Percentiles rank a stretch among this genome's conserved stretches.
Evolutionary conservation across 2,329 filamentous ascomycete genomes (phyloP).

Genomic region (Sporothrix dimorphospora): DNA sequence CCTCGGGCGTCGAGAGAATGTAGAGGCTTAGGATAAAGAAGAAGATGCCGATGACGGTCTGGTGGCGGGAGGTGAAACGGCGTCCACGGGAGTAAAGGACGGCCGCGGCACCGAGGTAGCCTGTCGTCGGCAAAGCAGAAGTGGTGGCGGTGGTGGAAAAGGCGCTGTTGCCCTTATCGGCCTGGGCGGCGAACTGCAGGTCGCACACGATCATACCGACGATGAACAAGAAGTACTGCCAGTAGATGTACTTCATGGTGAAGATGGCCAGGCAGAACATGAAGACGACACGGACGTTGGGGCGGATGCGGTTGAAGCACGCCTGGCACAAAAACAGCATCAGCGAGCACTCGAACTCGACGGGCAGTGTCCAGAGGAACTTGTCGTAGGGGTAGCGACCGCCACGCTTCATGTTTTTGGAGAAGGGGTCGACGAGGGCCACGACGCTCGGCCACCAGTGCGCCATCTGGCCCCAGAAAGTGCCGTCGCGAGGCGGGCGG

Average conservation of each 20-base stretch:
- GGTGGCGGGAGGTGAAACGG: neutral
- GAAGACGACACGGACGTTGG: slow-evolving; percentile 28
- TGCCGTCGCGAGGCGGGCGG: slow-evolving; percentile 24
- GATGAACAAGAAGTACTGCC: slow-evolving; percentile 40
- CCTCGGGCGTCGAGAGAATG: slow-evolving; percentile 34
- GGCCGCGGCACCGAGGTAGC: neutral
- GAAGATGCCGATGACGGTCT: slow-evolving; percentile 53
- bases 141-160: slow-evolving; percentile 33
- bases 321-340: slow-evolving; percentile 42
- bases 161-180: neutral
- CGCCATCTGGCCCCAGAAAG: slow-evolving; percentile 26
- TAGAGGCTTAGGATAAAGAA: slow-evolving; percentile 38
- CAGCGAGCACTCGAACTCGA: slow-evolving; percentile 45
- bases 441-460: slow-evolving; percentile 28
- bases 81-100: neutral
- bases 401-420: slow-evolving; percentile 31
- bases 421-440: slow-evolving; percentile 29
- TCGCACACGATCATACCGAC: slow-evolving; percentile 43
- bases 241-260: slow-evolving; percentile 35
- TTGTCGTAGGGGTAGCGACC: slow-evolving; percentile 39
- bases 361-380: slow-evolving; percentile 44
- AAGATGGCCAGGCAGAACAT: slow-evolving; percentile 30
- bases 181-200: slow-evolving; percentile 33
- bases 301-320: slow-evolving; percentile 37
- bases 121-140: neutral